Conservation (phyloP, 805 yeast genomes). For the Candida endomychidarum region DNA sequence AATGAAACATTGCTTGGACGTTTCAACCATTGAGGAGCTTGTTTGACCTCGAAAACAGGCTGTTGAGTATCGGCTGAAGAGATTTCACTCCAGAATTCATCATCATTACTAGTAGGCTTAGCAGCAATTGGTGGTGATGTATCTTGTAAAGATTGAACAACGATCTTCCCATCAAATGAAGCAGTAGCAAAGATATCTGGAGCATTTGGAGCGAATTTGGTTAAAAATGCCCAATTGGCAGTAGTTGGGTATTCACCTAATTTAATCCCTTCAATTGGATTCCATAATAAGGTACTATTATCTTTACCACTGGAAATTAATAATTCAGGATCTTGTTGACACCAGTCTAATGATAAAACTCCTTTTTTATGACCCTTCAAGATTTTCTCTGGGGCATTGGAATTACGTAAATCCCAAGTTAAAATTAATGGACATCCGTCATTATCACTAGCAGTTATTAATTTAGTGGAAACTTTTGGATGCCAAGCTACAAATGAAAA, state of each 20-base stretch:
- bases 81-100: conserved; percentile 84
- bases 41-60: conserved; percentile 67
- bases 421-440: conserved; percentile 78
- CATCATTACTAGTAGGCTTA: conserved; percentile 45
- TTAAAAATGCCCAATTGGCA: conserved; percentile 90
- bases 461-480: conserved; percentile 80
- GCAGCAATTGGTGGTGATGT: conserved; percentile 58
- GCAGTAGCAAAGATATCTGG: conserved; percentile 91
- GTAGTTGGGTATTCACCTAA: conserved; percentile 89
- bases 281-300: conserved; percentile 86
- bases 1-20: conserved; percentile 73
- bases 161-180: conserved; percentile 80
- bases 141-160: conserved; percentile 86
- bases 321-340: conserved; percentile 72
- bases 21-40: conserved; percentile 89
- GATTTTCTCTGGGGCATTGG: conserved; percentile 81
- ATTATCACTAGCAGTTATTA: conserved; percentile 83
- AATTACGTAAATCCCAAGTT: conserved; percentile 93
- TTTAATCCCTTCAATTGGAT: conserved; percentile 70
- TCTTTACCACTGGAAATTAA: conserved; percentile 92
- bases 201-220: conserved; percentile 80
- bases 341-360: conserved; percentile 91
- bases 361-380: conserved; percentile 85
- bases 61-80: conserved; percentile 68
- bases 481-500: conserved; percentile 92